phyloP scores from a whole-genome alignment of 129 eudicot species.

The Gnaphalium uliginosum region DNA sequence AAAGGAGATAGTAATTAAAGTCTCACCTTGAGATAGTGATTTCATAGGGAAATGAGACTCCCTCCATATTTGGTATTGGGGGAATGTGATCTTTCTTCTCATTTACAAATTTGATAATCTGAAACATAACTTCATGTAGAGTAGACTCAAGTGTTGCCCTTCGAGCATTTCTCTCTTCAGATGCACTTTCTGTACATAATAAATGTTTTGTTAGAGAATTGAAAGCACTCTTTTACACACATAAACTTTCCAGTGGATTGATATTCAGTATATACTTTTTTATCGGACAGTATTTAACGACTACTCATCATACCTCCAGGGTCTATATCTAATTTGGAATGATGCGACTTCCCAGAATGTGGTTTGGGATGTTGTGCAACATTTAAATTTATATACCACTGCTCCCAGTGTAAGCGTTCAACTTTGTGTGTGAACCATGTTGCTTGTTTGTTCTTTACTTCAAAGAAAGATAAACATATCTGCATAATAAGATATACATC shows the following conservation, averaged over 20 bases:
- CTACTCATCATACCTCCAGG: conserved; percentile 65
- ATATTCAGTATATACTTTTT: too few species aligned
- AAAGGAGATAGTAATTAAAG: conserved; percentile 41
- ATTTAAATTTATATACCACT: conserved; percentile 84
- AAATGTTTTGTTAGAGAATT: not conserved
- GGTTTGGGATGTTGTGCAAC: conserved; percentile 77
- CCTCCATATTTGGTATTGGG: conserved; percentile 79
- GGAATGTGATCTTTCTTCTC: conserved; percentile 99
- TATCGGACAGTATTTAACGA: not conserved
- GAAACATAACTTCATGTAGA: conserved; percentile 88
- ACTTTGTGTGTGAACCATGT: conserved; percentile 93
- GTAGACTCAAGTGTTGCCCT: conserved; percentile 79
- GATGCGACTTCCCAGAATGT: conserved; percentile 72
- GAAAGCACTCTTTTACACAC: conserved; percentile 3
- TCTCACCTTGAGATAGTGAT: conserved; percentile 90
- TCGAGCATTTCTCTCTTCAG: conserved; percentile 69
- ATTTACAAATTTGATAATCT: conserved; percentile 90
- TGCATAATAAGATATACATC: conserved; percentile 38
- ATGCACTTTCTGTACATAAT: conserved; percentile 51
- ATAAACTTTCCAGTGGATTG: not conserved
- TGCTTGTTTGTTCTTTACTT: conserved; percentile 87
- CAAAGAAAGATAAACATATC: conserved; percentile 91
- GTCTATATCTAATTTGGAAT: conserved; percentile 72
- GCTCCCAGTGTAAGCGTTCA: conserved; percentile 96
- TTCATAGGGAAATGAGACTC: conserved; percentile 88